Evolutionary conservation across 2,329 filamentous ascomycete genomes (phyloP), one percentile per base, ranked within the genome.

Genomic region (Aspergillus neoniger): DNA sequence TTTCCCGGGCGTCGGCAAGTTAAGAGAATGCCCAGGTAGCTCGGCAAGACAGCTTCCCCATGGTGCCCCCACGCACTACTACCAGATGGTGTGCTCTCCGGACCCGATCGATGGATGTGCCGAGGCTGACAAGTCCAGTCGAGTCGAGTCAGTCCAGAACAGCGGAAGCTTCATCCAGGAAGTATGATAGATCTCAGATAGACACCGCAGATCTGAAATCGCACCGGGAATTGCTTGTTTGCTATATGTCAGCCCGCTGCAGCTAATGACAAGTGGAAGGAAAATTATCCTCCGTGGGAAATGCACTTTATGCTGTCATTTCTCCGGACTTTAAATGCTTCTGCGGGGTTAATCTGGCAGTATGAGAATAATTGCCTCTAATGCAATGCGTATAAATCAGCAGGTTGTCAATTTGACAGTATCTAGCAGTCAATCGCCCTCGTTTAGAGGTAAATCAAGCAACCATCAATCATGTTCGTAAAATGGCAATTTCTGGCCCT

Each of bases 271-370:
- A 55, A 55, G 53, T 55, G 65, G 65, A 65, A 43, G 65, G 65
- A 65, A 43, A 67, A 62, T 56, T 63, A 63, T 61, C 43, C 59
- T 65, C 65, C 65, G 65, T 63, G 15, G 32, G 32, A 41, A 28
- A 17, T 28, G 38, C 36, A 50, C 14, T 25, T 32, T 7, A 38
- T 41, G 30, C 30, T 38, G 23, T 14, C 56, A 62, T 60, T 65
- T 67, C 53, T 63, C 59, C 65, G 58, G 49, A 21, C 17, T 57
- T 38, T 23, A 15, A 43, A 53, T 38, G 15, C 32, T 21, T 44
- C 14, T 57, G 53, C 55, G 53, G 57, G 39, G 49, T 61, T 14
- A 36, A 58, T 44, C 17, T 28, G 39, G 53, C 21, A 32, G 39
- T 36, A 54, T 17, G 19, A 43, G 8, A 32, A 19, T 15, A n/a